Evolutionary conservation across 73 alveolate genomes (phyloP), one percentile per base, ranked within the genome.

Genomic region (Paramecium caudatum): DNA sequence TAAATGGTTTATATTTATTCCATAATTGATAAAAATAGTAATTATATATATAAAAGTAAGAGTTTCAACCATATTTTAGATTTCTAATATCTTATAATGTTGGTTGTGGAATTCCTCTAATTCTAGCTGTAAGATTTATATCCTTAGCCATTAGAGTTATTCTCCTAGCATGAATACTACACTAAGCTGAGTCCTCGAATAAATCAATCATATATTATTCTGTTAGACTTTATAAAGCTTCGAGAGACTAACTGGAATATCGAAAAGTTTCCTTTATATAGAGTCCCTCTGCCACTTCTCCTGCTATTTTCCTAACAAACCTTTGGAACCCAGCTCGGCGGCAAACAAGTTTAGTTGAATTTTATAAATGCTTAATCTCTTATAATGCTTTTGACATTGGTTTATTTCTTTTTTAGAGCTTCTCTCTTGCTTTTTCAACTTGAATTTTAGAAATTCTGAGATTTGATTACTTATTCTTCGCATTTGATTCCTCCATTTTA

Each of bases 81-180:
- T 55, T 55, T 23, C 45, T 82, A 45, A 82, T 65, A 33, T 82
- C 70, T 12, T 68, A 45, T 39, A 61, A 62, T 74, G n/a, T n/a
- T 27, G 80, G 80, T 5, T 55, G 30, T 21, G 23, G 46, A 27
- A 55, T 55, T 55, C 94, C 94, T 70, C 95, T 68, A 3, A 91
- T 91, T 69, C 95, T 88, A 7, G 82, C 82, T 8, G 95, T 92
- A 12, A 91, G 61, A 36, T 47, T 69, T 81, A 91, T 46, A 65
- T 91, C 95, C 30, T 85, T 91, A 19, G 74, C 46, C 95, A 91
- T 91, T 5, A 91, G 69, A 10, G 95, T 91, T 1, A 91, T 94
- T 47, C 95, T 91, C 46, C 86, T 91, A 43, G 95, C 95, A 84
- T 91, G 95, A 43, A 91, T 47, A 32, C 94, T 87, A 84, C 95